Evolutionary conservation across 352 stramenopile genomes (phyloP).

Genomic region (Phytopythium montanum): DNA sequence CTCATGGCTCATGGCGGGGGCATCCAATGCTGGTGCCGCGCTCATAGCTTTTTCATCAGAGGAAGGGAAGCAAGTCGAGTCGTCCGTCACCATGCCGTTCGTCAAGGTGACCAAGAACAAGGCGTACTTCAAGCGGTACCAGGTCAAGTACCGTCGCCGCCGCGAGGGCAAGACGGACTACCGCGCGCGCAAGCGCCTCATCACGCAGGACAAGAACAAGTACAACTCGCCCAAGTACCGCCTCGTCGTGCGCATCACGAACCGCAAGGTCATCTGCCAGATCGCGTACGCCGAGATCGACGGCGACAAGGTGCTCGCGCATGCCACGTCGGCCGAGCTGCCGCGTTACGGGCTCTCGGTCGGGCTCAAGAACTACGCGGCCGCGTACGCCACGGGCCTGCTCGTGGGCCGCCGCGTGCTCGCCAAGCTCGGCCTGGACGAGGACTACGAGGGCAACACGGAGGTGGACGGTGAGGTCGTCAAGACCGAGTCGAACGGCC

Average conservation of each 20-base stretch:
- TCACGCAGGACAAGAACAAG: constrained; percentile 99
- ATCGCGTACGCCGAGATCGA: constrained; percentile 99
- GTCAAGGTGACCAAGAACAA: constrained; percentile 99
- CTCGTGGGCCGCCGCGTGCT: constrained; percentile 95
- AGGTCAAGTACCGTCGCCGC: constrained; percentile 98
- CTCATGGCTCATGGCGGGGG: neutral
- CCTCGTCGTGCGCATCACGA: constrained; percentile 95
- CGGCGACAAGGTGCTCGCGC: constrained; percentile 95
- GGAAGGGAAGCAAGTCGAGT: constrained; percentile 4
- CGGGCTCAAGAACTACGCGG: constrained; percentile 99
- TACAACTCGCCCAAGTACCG: constrained; percentile 99
- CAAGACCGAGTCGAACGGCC: constrained; percentile 93
- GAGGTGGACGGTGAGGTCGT: constrained; percentile 96
- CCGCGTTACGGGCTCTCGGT: constrained; percentile 95
- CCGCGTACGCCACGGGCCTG: constrained; percentile 97
- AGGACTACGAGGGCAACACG: constrained; percentile 97
- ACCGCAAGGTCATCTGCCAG: constrained; percentile 97
- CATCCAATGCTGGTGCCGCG: neutral
- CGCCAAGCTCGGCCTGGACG: constrained; percentile 97
- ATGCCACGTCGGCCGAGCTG: constrained; percentile 96
- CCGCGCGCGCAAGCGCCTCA: constrained; percentile 97
- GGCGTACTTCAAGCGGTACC: constrained; percentile 99
- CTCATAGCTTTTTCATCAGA: constrained; percentile 36
- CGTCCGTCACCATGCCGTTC: constrained; percentile 88
- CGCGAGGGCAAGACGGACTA: constrained; percentile 99